phyloP scores from a whole-genome alignment of 2,329 filamentous ascomycete genomes.

The Fusarium temperatum region DNA sequence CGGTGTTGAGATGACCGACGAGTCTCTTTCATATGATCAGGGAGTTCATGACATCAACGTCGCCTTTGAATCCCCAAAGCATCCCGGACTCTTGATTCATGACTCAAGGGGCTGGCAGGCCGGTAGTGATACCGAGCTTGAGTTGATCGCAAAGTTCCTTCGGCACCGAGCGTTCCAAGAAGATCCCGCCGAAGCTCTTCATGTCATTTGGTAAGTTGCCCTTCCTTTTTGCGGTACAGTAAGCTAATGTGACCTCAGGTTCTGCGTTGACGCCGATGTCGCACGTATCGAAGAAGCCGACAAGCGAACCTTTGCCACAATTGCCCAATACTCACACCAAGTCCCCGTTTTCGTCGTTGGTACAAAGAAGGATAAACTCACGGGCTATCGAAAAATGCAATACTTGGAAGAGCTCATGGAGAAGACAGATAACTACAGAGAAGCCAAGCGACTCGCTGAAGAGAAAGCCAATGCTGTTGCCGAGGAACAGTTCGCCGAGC shows the following conservation, averaged over 20 bases:
- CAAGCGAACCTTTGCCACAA: conserved; percentile 40
- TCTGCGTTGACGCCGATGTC: conserved; percentile 39
- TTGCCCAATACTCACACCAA: conserved; percentile 39
- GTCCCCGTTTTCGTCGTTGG: conserved; percentile 41
- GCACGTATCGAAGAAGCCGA: conserved; percentile 41
- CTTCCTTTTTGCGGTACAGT: accelerated
- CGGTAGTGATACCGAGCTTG: conserved; percentile 36
- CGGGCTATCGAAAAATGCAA: conserved; percentile 28
- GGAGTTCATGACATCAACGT: conserved; percentile 41
- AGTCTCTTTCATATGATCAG: conserved; percentile 37
- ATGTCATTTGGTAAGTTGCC: conserved; percentile 31
- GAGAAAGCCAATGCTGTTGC: conserved; percentile 34
- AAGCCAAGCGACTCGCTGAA: conserved; percentile 36
- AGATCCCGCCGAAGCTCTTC: conserved; percentile 37
- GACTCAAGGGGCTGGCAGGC: conserved; percentile 42
- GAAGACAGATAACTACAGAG: conserved; percentile 37
- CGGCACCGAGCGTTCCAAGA: conserved; percentile 39
- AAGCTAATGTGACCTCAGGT: conserved; percentile 16
- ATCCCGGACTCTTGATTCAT: conserved; percentile 38
- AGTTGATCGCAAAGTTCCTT: conserved; percentile 41
- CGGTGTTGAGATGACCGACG: conserved; percentile 39
- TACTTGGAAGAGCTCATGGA: conserved; percentile 39
- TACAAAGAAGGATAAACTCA: conserved; percentile 42
- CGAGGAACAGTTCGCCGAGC: conserved; percentile 34
- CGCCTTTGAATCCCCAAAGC: conserved; percentile 38